Evolutionary conservation across 1,284 basidiomycete genomes (phyloP).

Genomic region (Boletellus sp.): DNA sequence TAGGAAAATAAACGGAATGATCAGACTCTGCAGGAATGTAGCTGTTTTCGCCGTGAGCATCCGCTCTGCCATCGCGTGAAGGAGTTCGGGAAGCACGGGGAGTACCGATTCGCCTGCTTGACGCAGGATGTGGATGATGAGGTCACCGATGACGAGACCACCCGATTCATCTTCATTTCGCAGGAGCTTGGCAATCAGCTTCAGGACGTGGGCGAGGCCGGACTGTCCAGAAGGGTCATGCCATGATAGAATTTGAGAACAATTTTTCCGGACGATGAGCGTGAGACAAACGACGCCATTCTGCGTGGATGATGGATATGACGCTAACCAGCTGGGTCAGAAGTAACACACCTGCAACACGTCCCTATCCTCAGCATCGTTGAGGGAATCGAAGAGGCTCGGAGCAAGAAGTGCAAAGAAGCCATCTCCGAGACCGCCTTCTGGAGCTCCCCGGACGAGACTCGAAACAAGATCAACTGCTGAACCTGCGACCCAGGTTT

Average conservation of each 20-base stretch:
- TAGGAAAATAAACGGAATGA: constrained; percentile 91
- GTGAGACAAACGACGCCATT: constrained; percentile 84
- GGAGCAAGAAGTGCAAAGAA: constrained; percentile 75
- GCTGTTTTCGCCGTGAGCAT: constrained; percentile 84
- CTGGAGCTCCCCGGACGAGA: constrained; percentile 63
- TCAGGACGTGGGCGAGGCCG: constrained; percentile 73
- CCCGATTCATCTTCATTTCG: constrained; percentile 81
- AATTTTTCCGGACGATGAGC: constrained; percentile 83
- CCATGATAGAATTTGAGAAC: constrained; percentile 77
- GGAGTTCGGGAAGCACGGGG: constrained; percentile 81
- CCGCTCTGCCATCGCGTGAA: constrained; percentile 79
- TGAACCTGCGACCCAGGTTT: constrained; percentile 70
- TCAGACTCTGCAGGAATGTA: constrained; percentile 86
- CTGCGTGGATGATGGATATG: constrained; percentile 37
- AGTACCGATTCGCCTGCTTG: constrained; percentile 74
- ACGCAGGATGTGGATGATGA: constrained; percentile 90
- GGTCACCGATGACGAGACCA: constrained; percentile 88
- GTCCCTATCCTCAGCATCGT: constrained; percentile 75
- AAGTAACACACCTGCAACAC: constrained; percentile 65
- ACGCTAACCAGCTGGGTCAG: neutral
- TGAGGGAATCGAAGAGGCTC: constrained; percentile 68
- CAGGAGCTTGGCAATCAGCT: constrained; percentile 73
- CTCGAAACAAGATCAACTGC: constrained; percentile 80
- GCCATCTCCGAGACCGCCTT: constrained; percentile 69
- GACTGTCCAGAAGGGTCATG: constrained; percentile 60